Evolutionary conservation across 192 early-diverging fungal species (phyloP).

Genomic region (Podila clonocystis): DNA sequence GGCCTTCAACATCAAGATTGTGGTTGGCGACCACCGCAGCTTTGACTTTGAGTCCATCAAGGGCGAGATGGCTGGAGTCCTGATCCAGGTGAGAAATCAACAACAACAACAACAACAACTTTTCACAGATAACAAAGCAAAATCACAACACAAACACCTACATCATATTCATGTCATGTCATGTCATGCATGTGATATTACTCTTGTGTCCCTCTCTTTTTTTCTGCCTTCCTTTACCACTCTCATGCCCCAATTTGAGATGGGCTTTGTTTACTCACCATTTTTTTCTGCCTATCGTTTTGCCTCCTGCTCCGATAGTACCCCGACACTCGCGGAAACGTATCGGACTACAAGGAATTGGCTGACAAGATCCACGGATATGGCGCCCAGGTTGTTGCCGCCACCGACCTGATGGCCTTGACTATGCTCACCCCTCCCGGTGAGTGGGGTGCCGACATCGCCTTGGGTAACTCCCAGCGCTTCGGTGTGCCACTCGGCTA

Average conservation of each 20-base stretch:
- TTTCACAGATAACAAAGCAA: background rate
- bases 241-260: background rate
- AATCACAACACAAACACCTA: background rate
- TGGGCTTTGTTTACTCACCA: background rate
- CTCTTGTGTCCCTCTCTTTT: background rate
- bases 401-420: slow-evolving; percentile 94
- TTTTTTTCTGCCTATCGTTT: background rate
- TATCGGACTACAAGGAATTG: slow-evolving; percentile 86
- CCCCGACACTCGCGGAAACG: slow-evolving; percentile 88
- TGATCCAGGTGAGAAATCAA: slow-evolving; percentile 81
- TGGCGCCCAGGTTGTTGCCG: slow-evolving; percentile 90
- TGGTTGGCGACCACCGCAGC: slow-evolving; percentile 82
- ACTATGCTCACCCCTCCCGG: slow-evolving; percentile 92
- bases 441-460: slow-evolving; percentile 98
- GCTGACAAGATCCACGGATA: slow-evolving; percentile 79
- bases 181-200: no score
- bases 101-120: background rate
- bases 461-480: slow-evolving; percentile 96
- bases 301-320: slow-evolving; percentile 69
- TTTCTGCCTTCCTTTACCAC: background rate
- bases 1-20: slow-evolving; percentile 91
- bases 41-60: slow-evolving; percentile 82
- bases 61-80: slow-evolving; percentile 87
- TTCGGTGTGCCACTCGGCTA: slow-evolving; percentile 99
- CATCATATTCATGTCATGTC: no score